Base-by-base conservation (phyloP, 805 yeast species). In the Lipomyces yamadae region DNA sequence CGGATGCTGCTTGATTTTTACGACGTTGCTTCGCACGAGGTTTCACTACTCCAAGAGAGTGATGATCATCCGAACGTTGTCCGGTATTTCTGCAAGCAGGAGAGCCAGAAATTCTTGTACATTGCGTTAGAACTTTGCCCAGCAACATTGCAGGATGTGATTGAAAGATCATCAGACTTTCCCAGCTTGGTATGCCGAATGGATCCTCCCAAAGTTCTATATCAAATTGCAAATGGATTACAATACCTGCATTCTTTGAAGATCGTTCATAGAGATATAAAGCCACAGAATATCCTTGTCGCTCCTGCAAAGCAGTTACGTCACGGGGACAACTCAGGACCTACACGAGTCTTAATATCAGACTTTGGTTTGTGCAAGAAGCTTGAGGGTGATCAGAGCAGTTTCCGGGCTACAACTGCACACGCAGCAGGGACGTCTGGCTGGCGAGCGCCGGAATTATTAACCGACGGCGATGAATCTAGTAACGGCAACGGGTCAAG, bases 391-490 rank as follows among this genome's bases (percentile, higher is more conserved):
- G 98, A 92, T 72, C 97, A 95, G 77, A 90, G 97, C 1, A 91
- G 97, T 1, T 94, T 94, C 77, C 84, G 94, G 69, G 97, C 97
- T 0, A 94, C 97, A 0, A 88, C 95, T 0, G 92, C 91, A 42
- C 88, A 92, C 73, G 96, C 96, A 24, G 97, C 98, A 0, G 99
- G 99, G 1, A 95, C 99, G 0, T 86, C 95, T 2, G 99, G 99
- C 2, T 95, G 99, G 99, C 84, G 98, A 72, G 98, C 99, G 0
- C 99, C 99, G 0, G 99, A 95, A 74, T 77, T 91, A 42, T 78
- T 91, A 48, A 76, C 84, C 32, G 85, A 82, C 55, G 57, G 62
- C 2, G 67, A 60, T 37, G 72, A 61, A 15, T 35, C 55, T 4
- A 24, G 45, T 7, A 55, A 11, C 3, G 65, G 52, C 10, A 45